Evolutionary conservation across 768 basidiomycete genomes (phyloP), one percentile per base, ranked within the genome.

Genomic region (Mycena chlorophos): DNA sequence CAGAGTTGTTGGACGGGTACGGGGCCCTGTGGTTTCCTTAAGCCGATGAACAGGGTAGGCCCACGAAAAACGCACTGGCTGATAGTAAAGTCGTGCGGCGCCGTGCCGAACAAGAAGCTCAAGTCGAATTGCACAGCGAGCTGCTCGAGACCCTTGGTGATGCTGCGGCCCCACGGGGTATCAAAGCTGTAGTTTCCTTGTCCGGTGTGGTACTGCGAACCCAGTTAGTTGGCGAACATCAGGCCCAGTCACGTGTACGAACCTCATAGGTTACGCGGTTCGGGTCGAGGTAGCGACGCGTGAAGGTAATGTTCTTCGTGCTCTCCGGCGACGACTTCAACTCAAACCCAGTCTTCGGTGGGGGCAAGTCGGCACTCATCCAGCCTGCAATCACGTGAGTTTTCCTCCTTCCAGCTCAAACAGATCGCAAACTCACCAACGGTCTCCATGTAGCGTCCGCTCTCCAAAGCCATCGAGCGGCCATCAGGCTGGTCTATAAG

Each of bases 401-500:
- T 43, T 8, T 43, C 10, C 8, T 12, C n/a, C n/a, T n/a, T n/a
- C 10, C 20, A 10, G 40, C 38, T 14, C 47, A 23, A 51, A 4
- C 29, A 23, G n/a, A 20, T 23, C 31, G 16, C 58, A 42, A 56
- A 64, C 80, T 13, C 47, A 88, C 91, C 92, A 51, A 95, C 75
- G 10, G 94, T 97, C 72, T 97, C 94, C 87, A 96, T 89, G 67
- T 95, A 96, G 22, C 91, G 77, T 17, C 94, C 89, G 60, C 90
- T 88, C 64, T 92, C 89, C 57, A 94, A 67, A 2, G 87, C 77
- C 76, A 94, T 91, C 0, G 87, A 86, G n/a, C 86, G 78, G 3
- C 78, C 80, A 68, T 94, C 92, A 20, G 84, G 73, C 68, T 86
- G 85, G 22, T 80, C 83, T 84, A 47, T 19, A 46, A n/a, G 27